Base-by-base conservation (phyloP, 1,139 yeast genomes). In the Taiozyma sp. region DNA sequence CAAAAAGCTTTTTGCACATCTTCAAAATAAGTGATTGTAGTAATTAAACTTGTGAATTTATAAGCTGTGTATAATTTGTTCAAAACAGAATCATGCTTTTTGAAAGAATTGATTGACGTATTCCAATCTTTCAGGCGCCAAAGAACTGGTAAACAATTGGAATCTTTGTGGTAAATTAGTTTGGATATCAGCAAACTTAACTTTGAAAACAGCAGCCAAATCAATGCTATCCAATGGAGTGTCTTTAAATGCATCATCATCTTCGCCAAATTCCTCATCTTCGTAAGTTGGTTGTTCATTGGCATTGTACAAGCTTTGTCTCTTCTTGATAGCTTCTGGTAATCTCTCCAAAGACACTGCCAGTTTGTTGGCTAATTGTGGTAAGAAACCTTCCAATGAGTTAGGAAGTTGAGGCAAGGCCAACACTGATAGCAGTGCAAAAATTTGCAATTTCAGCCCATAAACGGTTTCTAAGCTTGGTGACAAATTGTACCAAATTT, bases 201-300 rank as follows among this genome's bases (percentile, higher is more conserved):
- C 70, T 51, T 73, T 68, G 64, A 84, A 75, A n/a, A 75, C 76
- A 36, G 69, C 64, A 66, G 80, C 83, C 9, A 87, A 79, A 62
- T 91, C 84, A 40, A 91, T 69, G 45, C 74, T 71, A 64, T 92
- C 97, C 57, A 93, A 72, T 2, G 96, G 87, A 2, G 92, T 84
- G 49, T 84, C 83, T 38, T 84, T 81, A 61, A 87, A 78, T 8
- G 95, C 91, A 60, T 66, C 81, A 68, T 64, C 74, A 43, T 76
- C 73, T 52, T 76, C 81, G 46, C 72, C 79, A 42, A 70, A 74
- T 27, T 71, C 73, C 16, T 68, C 70, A 44, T 73, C 76, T 29
- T 71, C 77, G 41, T 72, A 70, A 41, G 64, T 65, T 42, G 69
- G 43, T 24, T 29, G 28, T 24, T n/a, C 24, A 9, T 49, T 71